Conservation (phyloP, 495 filamentous ascomycete genomes). For the Aspergillus kassunensis region DNA sequence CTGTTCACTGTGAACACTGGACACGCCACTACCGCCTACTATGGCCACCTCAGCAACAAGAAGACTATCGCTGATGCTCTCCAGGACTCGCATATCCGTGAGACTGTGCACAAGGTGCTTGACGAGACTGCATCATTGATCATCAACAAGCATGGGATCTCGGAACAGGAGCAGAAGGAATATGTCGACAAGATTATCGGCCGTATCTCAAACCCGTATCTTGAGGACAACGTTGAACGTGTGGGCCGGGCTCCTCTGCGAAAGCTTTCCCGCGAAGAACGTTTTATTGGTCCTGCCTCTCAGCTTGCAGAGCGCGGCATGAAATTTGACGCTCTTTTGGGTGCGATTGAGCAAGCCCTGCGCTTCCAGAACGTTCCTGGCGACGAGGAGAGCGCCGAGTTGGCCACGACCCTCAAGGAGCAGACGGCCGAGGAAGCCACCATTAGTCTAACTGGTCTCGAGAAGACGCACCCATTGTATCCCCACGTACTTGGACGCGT, state of each 20-base stretch:
- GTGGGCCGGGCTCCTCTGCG: slow-evolving; percentile 92
- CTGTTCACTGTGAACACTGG: slow-evolving; percentile 98
- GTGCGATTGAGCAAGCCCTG: slow-evolving; percentile 78
- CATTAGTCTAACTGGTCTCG: slow-evolving; percentile 71
- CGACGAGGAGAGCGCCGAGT: slow-evolving; percentile 78
- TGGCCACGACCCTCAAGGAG: slow-evolving; percentile 76
- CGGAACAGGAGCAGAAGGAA: slow-evolving; percentile 68
- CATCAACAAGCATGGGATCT: slow-evolving; percentile 77
- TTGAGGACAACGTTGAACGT: slow-evolving; percentile 90
- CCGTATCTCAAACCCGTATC: slow-evolving; percentile 91
- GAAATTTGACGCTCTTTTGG: slow-evolving; percentile 65
- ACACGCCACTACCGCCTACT: slow-evolving; percentile 96
- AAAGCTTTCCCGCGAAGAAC: slow-evolving; percentile 88
- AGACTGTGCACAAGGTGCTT: slow-evolving; percentile 69
- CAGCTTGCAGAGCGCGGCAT: slow-evolving; percentile 75
- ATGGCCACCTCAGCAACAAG: slow-evolving; percentile 79
- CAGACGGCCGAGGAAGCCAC: slow-evolving; percentile 62
- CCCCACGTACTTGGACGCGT: slow-evolving; percentile 66
- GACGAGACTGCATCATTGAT: slow-evolving; percentile 82
- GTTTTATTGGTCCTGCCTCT: slow-evolving; percentile 88
- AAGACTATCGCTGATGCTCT: slow-evolving; percentile 82
- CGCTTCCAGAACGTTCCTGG: slow-evolving; percentile 88
- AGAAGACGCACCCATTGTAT: slow-evolving; percentile 68
- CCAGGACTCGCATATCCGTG: slow-evolving; percentile 61
- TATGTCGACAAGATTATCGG: slow-evolving; percentile 91